A percentile compares a stretch with the other conserved stretches of the same genome.
phyloP scores from a whole-genome alignment of 2,329 filamentous ascomycete species.

The Neonectria punicea region DNA sequence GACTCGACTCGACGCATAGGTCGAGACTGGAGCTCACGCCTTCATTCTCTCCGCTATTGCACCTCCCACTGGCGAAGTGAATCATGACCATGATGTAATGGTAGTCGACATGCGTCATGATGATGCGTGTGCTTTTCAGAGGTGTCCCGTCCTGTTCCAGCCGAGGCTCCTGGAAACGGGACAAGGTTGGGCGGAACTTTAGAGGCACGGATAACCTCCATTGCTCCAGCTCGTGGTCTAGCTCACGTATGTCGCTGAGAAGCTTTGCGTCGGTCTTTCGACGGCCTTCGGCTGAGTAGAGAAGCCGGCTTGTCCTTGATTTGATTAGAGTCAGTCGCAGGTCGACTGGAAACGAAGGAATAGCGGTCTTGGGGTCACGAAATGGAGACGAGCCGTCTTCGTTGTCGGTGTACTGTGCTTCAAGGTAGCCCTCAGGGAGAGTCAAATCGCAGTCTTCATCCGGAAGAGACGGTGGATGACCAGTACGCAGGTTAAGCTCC shows the following conservation, averaged over 20 bases:
- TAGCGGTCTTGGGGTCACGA: not conserved
- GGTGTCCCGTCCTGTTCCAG: not conserved
- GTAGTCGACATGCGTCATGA: slow-evolving; percentile 63
- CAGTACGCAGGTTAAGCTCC: slow-evolving; percentile 61
- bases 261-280: slow-evolving; percentile 64
- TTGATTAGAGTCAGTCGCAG: slow-evolving; percentile 61
- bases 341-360: slow-evolving; percentile 55
- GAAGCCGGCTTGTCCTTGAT: slow-evolving; percentile 55
- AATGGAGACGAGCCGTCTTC: not conserved
- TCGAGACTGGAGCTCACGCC: slow-evolving; percentile 63
- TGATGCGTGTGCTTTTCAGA: slow-evolving; percentile 53
- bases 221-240: slow-evolving; percentile 64
- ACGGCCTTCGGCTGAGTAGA: slow-evolving; percentile 60
- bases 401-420: not conserved
- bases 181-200: slow-evolving; percentile 57
- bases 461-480: slow-evolving; percentile 56
- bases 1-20: slow-evolving; percentile 63
- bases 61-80: slow-evolving; percentile 63
- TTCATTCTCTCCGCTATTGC: slow-evolving; percentile 36
- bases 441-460: slow-evolving; percentile 4
- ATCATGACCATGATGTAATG: slow-evolving; percentile 64
- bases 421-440: slow-evolving; percentile 50
- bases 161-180: slow-evolving; percentile 40
- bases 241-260: slow-evolving; percentile 62
- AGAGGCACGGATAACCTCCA: slow-evolving; percentile 61